Percentiles rank a stretch among this genome's conserved stretches.
These are phyloP conservation scores for Arthrobotrys musiformis DNA, from an alignment of 2,329 filamentous ascomycete genomes.

Conservation along the genomic window DNA sequence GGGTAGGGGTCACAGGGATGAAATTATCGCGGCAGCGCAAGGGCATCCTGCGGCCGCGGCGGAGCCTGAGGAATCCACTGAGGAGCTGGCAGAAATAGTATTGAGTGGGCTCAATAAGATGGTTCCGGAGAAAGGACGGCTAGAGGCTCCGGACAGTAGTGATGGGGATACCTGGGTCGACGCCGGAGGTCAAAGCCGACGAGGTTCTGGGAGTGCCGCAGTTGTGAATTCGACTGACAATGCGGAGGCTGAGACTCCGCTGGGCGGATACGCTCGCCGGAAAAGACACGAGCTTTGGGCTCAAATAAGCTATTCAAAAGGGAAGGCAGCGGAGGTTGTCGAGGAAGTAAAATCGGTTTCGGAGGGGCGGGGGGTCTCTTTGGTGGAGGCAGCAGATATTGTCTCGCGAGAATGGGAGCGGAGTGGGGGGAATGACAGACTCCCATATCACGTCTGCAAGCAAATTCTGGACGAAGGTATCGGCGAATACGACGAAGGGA, in stretches of 20 bases:
- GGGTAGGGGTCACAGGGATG: background rate
- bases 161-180: background rate
- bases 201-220: background rate
- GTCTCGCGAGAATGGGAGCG: background rate
- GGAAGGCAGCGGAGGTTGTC: background rate
- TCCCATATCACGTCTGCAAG: slow-evolving; percentile 12
- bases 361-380: background rate
- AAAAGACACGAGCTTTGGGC: background rate
- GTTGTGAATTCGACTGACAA: background rate
- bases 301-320: background rate
- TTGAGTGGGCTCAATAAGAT: background rate
- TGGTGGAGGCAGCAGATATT: background rate
- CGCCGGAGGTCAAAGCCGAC: background rate
- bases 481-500: background rate
- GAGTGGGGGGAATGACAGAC: background rate
- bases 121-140: background rate
- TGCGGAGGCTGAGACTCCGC: background rate
- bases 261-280: background rate
- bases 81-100: background rate
- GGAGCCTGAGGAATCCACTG: background rate
- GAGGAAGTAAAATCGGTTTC: background rate
- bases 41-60: background rate
- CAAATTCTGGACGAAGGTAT: background rate
- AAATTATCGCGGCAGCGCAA: background rate
- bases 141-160: background rate